Evolutionary conservation across 2,329 filamentous ascomycete species (phyloP).

Genomic region (Aureobasidium sp.): DNA sequence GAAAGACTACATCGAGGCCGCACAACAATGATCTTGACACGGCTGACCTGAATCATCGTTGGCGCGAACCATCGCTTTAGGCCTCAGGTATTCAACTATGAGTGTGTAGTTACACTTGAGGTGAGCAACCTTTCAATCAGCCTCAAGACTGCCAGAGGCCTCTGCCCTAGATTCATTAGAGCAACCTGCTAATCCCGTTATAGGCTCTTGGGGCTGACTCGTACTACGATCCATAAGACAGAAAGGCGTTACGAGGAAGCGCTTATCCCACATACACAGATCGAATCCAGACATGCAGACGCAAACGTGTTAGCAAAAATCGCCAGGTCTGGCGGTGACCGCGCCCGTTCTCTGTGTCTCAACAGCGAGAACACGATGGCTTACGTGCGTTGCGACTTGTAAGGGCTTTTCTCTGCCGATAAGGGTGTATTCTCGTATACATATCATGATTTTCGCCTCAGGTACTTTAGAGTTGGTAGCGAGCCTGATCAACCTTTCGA

Average conservation of each 20-base stretch:
- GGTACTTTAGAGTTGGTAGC: neutral
- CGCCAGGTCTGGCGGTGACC: neutral
- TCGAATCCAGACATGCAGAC: neutral
- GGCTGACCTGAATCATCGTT: too few relatives aligned
- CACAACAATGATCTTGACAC: neutral
- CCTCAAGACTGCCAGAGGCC: neutral
- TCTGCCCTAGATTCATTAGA: neutral
- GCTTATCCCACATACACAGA: neutral
- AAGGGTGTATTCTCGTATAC: neutral
- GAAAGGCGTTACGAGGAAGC: neutral
- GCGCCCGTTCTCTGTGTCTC: neutral
- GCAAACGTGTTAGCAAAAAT: neutral
- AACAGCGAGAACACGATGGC: neutral
- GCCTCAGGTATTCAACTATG: neutral
- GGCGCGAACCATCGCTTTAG: too few relatives aligned
- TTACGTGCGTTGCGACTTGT: neutral
- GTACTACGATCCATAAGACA: neutral
- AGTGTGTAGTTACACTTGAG: neutral
- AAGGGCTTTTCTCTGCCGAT: neutral
- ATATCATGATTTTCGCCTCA: neutral
- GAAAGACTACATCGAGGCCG: neutral
- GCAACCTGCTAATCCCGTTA: neutral
- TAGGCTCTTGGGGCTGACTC: neutral
- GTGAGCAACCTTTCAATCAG: neutral
- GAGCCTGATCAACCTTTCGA: neutral